Conservation (phyloP, 768 basidiomycete species). For the Rubroboletus satanas region DNA sequence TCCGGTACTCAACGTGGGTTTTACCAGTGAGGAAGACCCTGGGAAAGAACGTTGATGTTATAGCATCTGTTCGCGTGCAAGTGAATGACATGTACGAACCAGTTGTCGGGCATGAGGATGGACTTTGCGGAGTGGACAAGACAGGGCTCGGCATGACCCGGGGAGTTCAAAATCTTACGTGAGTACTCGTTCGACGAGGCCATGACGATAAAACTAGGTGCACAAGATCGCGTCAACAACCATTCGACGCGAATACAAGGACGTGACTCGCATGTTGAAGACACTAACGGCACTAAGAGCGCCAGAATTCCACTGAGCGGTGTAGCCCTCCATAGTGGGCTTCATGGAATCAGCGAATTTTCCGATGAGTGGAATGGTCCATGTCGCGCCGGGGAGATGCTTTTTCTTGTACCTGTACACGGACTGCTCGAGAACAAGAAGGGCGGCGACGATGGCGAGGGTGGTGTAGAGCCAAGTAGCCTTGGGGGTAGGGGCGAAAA, state of each 20-base stretch:
- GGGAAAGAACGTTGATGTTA: not conserved
- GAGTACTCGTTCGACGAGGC: conserved; percentile 90
- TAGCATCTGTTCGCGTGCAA: not conserved
- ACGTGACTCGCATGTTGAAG: conserved; percentile 83
- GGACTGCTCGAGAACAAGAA: conserved; percentile 83
- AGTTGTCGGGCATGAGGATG: conserved; percentile 81
- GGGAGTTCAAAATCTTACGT: conserved; percentile 95
- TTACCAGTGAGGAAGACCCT: conserved; percentile 99
- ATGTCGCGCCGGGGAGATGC: conserved; percentile 78
- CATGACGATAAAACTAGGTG: conserved; percentile 94
- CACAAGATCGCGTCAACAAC: conserved; percentile 7
- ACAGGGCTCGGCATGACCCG: conserved; percentile 88
- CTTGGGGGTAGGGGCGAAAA: conserved; percentile 33
- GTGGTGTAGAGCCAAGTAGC: conserved; percentile 64
- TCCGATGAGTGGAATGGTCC: conserved; percentile 98
- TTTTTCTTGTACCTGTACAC: conserved; percentile 89
- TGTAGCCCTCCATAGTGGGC: conserved; percentile 90
- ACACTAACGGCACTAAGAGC: conserved; percentile 87
- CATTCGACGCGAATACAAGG: not conserved
- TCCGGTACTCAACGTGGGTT: conserved; percentile 89
- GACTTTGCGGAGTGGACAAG: conserved; percentile 89
- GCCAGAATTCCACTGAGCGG: conserved; percentile 88
- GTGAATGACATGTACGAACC: conserved; percentile 43
- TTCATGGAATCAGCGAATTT: conserved; percentile 91
- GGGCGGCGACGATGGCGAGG: conserved; percentile 59